phyloP scores from a whole-genome alignment of 2,329 filamentous ascomycete species.

The Ophiostoma tasmaniense region DNA sequence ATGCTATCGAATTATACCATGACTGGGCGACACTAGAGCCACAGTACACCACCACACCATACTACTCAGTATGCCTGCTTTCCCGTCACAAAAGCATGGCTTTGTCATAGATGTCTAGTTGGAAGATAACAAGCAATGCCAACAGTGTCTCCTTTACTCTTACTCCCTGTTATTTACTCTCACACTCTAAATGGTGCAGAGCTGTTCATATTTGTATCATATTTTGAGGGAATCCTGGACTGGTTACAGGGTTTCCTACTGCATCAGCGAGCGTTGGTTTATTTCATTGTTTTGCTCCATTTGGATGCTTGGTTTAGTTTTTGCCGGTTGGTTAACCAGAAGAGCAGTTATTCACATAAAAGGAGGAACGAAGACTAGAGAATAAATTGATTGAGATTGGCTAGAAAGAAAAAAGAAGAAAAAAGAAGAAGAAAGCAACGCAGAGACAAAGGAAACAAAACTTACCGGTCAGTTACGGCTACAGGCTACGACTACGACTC shows the following conservation, averaged over 20 bases:
- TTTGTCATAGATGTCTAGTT: not conserved
- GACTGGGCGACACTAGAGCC: not conserved
- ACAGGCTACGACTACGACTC: not conserved
- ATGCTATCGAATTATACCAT: not conserved
- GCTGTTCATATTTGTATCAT: not conserved
- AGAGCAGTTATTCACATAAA: not conserved
- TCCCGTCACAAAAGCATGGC: constrained; percentile 3
- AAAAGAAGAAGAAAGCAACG: not conserved
- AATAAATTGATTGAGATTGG: not conserved
- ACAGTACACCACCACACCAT: not conserved
- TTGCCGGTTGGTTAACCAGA: not conserved
- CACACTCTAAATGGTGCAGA: not conserved
- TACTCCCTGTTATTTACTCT: not conserved
- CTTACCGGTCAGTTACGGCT: not conserved
- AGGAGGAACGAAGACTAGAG: not conserved
- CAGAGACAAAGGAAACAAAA: not conserved
- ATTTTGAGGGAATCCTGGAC: not conserved
- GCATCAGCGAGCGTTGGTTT: constrained; percentile 1
- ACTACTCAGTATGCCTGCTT: not conserved
- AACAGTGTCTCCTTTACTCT: not conserved
- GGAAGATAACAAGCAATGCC: not conserved
- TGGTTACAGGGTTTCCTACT: not conserved
- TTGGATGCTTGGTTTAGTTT: not conserved
- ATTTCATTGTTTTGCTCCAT: not conserved
- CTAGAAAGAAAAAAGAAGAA: not conserved